phyloP scores from a whole-genome alignment of 2,329 filamentous ascomycete genomes.

The Stemphylium beticola region DNA sequence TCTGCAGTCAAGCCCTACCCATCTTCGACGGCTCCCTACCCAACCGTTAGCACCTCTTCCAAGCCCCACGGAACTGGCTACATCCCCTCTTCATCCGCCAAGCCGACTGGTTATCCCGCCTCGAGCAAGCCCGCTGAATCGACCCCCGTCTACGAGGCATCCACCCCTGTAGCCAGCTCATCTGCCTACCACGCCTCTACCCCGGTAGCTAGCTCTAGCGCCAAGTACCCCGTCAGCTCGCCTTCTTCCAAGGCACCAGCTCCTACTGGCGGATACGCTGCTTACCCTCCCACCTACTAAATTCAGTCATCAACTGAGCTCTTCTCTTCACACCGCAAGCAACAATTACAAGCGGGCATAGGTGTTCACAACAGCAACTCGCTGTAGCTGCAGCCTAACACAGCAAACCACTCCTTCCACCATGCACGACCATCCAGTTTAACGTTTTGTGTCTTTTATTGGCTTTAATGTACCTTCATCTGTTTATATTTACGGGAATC shows the following conservation, averaged over 20 bases:
- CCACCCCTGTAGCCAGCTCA: neutral
- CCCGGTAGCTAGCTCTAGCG: neutral
- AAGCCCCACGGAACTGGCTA: constrained; percentile 15
- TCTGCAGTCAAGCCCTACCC: neutral
- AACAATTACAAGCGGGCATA: constrained; percentile 12
- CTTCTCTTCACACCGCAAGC: constrained; percentile 5
- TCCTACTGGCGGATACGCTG: constrained; percentile 18
- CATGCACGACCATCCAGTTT: constrained; percentile 35
- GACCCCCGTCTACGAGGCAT: neutral
- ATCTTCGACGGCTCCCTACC: constrained; percentile 2
- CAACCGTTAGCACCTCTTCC: neutral
- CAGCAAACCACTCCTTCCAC: constrained; percentile 20
- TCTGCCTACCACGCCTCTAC: constrained; percentile 13
- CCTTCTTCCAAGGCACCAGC: constrained; percentile 13
- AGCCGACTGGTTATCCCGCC: neutral
- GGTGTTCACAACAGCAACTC: constrained; percentile 9
- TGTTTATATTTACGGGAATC: constrained; percentile 18
- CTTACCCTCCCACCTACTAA: constrained; percentile 18
- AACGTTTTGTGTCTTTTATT: neutral
- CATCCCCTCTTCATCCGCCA: constrained; percentile 27
- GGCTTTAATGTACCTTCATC: constrained; percentile 9
- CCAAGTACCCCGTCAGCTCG: constrained; percentile 1
- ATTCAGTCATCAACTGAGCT: neutral
- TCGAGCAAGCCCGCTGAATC: neutral
- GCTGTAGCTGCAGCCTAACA: constrained; percentile 6